Evolutionary conservation across 2,329 filamentous ascomycete species (phyloP), one percentile per base, ranked within the genome.

Genomic region (Pseudogymnoascus sp.): DNA sequence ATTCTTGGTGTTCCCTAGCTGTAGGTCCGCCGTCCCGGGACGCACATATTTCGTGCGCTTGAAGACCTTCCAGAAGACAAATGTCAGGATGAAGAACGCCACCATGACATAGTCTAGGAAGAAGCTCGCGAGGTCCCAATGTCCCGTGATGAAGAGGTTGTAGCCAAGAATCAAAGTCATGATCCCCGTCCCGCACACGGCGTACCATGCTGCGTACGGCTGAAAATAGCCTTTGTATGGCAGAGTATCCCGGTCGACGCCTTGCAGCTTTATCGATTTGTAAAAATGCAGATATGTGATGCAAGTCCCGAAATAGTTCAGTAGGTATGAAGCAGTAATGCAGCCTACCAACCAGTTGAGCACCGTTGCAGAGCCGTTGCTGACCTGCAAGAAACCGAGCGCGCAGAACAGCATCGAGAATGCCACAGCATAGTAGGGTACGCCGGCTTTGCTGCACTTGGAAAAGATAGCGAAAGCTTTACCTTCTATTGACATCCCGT

Each of bases 91-190:
- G 0, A 89, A 89, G 70, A 90, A 91, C 1, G 91, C 75, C 4
- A 82, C 83, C 60, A 93, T 83, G 59, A 86, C 85, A 73, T 93
- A 93, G 2, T 78, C 81, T 74, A 91, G 91, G 28, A 93, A 74
- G 72, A 93, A 95, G 6, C 83, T 85, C 6, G 87, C 79, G 0
- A 89, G 72, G 64, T 84, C 81, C 90, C 89, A 93, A 4, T 81
- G 80, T 0, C 82, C 78, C 0, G 88, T 86, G 53, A 93, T 72
- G 69, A 93, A 95, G 1, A 93, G 88, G 0, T 86, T 82, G 66
- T 92, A 93, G 0, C 90, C 90, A 7, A 88, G 85, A 1, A 92
- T 85, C 68, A 93, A 85, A 0, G 86, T 83, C 86, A 93, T 92
- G 66, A 89, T 73, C 59, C 84, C 82, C 1, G 86, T 89, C 26